Base-by-base conservation (phyloP, 805 yeast species). In the Pichia sporocuriosa region DNA sequence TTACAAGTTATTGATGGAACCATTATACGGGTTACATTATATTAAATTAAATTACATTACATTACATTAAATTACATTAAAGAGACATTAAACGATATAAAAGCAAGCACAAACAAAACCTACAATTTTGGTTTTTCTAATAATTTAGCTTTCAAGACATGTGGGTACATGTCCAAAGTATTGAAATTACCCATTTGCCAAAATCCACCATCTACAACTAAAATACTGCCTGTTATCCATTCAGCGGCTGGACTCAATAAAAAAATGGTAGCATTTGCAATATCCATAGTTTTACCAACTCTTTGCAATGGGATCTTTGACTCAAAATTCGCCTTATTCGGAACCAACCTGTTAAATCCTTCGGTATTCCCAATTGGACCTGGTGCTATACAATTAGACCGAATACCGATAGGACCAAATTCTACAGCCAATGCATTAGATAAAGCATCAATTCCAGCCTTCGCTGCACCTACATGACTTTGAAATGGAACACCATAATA, bases 361-460 rank as follows among this genome's bases (percentile, higher is more conserved):
- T 89, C 97, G 6, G 97, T 90, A 19, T 78, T 84, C 5, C 63
- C 85, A 54, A 89, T 89, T 8, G 86, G 80, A 15, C 97, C 97
- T 0, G 97, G 97, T 2, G 96, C 96, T 52, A 89, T 75, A 55
- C 84, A 78, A 59, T 90, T 89, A 35, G 79, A 73, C 43, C 93
- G 73, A 33, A 89, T 73, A 5, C 97, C 97, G 42, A 85, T 58
- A 2, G 96, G 95, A 1, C 97, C 97, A 41, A 86, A 69, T 63
- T 89, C 97, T 6, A 88, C 93, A 2, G 96, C 95, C 45, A 89
- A 63, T 2, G 88, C 81, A 49, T 82, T 79, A 22, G 86, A 77
- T 28, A 89, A 67, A 3, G 96, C 94, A 59, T 90, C 97, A 32
- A 90, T 73, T 21, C 96, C 97, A 1, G 97, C 96, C 63, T 90